Percentiles rank a stretch among this genome's conserved stretches.
Conservation (phyloP, 2,329 filamentous ascomycete species). For the Alternaria hordeiaustralica region DNA sequence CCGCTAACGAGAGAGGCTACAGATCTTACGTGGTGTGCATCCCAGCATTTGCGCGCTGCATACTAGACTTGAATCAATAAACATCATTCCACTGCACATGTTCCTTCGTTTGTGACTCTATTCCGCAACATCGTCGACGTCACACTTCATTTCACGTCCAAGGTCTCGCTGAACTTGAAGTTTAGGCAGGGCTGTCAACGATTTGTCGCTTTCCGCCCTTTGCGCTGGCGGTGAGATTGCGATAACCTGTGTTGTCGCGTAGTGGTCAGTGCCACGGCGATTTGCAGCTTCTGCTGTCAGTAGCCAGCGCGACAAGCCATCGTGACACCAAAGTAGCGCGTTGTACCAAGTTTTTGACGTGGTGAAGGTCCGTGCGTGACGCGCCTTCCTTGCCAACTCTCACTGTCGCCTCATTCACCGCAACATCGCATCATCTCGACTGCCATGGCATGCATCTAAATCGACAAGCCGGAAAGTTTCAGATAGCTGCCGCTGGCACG, state of each 20-base stretch:
- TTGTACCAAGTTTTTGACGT: not conserved
- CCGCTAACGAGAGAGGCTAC: constrained; percentile 10
- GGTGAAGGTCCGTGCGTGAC: constrained; percentile 13
- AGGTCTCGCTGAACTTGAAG: not conserved
- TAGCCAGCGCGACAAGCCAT: not conserved
- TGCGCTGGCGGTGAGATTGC: constrained; percentile 3
- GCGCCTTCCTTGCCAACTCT: constrained; percentile 1
- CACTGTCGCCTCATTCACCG: constrained; percentile 6
- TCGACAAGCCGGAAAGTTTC: constrained; percentile 19
- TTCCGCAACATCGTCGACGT: not conserved
- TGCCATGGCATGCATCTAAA: constrained; percentile 12
- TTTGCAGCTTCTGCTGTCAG: not conserved
- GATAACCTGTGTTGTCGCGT: not conserved
- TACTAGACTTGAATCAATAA: constrained; percentile 1
- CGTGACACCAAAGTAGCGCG: not conserved
- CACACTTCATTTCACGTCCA: not conserved
- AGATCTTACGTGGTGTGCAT: not conserved
- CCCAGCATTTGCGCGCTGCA: not conserved
- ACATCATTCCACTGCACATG: not conserved
- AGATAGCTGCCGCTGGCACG: constrained; percentile 14
- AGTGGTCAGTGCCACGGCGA: not conserved
- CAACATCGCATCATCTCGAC: constrained; percentile 12
- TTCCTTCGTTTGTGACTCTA: not conserved
- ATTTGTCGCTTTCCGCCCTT: not conserved
- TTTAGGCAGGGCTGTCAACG: not conserved